Evolutionary conservation across 2,329 filamentous ascomycete species (phyloP), one percentile per base, ranked within the genome.

Genomic region (Lecanosticta acicola): DNA sequence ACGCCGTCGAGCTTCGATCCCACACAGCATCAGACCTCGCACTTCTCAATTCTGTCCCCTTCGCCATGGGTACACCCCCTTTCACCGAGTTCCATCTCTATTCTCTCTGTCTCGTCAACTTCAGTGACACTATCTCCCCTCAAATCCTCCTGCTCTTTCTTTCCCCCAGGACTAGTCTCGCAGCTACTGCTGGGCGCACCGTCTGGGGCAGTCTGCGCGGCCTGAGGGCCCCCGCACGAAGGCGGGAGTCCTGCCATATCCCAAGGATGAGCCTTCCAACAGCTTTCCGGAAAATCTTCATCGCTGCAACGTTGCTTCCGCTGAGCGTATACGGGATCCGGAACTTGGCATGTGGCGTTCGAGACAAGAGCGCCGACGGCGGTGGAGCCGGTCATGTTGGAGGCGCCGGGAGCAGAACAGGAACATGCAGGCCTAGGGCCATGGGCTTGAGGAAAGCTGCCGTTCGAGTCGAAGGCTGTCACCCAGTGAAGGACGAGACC

Each of bases 401-500:
- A 18, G 4, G 39, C 21, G 5, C 32, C 3, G 10, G 43, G 29
- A 24, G 36, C 40, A 32, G 43, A 35, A 24, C 45, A 33, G n/a
- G 43, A 46, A 39, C 49, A 49, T 3, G 42, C 32, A 39, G 24
- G 20, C 17, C 39, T 43, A n/a, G 39, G 38, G n/a, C n/a, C n/a
- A n/a, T n/a, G n/a, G n/a, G n/a, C n/a, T n/a, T 29, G 33, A 11
- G 24, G 19, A 13, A 19, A 40, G 9, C 29, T 35, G 43, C 46
- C 46, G 24, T 26, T 36, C 24, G 32, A 37, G 43, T 52, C 43
- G 40, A 52, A 45, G 5, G 35, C 45, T 5, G 49, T 52, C 4
- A 41, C 49, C 49, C 49, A 52, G 37, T 52, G 49, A 3, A 49
- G 40, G 19, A 49, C 40, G n/a, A 52, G 34, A 16, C 49, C 46